Conservation (phyloP, 805 yeast genomes). For the Sugiyamaella lignohabitans region DNA sequence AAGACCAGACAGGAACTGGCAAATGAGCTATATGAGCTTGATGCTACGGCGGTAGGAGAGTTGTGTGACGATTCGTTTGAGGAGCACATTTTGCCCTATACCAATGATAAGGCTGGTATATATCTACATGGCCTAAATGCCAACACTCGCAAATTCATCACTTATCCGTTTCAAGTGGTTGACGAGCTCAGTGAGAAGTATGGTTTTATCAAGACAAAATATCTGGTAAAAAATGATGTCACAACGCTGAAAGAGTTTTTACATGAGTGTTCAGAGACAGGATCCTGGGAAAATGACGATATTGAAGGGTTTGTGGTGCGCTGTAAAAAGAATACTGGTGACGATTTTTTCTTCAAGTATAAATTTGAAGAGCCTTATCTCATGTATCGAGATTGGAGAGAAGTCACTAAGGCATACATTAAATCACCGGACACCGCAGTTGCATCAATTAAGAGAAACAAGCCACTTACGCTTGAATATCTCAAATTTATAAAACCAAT, state of each 20-base stretch:
- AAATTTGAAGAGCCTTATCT: slow-evolving; percentile 94
- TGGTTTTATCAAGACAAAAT: slow-evolving; percentile 65
- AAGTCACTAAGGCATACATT: slow-evolving; percentile 59
- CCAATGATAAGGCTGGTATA: slow-evolving; percentile 62
- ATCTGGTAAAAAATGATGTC: slow-evolving; percentile 36
- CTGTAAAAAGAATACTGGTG: slow-evolving; percentile 35
- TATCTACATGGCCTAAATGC: slow-evolving; percentile 84
- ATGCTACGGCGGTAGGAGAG: slow-evolving; percentile 85
- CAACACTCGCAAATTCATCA: slow-evolving; percentile 57
- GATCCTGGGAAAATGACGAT: slow-evolving; percentile 63
- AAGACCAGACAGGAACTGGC: slow-evolving; percentile 50
- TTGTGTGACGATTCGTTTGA: slow-evolving; percentile 89
- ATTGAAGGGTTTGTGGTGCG: slow-evolving; percentile 93
- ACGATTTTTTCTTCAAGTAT: slow-evolving; percentile 80
- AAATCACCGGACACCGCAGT: slow-evolving; percentile 30
- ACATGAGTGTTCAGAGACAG: slow-evolving; percentile 52
- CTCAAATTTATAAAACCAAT: slow-evolving; percentile 57
- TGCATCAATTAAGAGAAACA: slow-evolving; percentile 3
- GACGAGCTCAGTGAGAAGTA: slow-evolving; percentile 51
- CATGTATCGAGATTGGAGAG: slow-evolving; percentile 86
- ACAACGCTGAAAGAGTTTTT: slow-evolving; percentile 45
- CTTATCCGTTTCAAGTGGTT: slow-evolving; percentile 59
- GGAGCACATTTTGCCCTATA: slow-evolving; percentile 82
- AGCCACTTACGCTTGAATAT: slow-evolving; percentile 43
- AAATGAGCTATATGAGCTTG: slow-evolving; percentile 39